Base-by-base conservation (phyloP, 2,329 filamentous ascomycete species). In the Fusarium penzigii region DNA sequence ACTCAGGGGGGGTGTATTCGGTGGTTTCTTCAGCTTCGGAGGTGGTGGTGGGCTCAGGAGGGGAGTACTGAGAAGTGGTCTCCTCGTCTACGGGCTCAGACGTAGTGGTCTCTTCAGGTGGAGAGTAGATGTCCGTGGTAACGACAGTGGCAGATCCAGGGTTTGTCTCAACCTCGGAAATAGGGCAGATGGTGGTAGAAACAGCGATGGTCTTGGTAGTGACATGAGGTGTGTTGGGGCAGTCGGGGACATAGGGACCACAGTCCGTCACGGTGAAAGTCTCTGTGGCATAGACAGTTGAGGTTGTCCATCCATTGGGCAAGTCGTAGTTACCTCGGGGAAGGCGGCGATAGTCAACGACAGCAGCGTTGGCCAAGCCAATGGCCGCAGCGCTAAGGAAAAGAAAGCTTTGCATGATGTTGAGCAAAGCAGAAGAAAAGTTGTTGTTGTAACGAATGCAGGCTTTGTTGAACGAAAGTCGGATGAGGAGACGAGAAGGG, bases 281-380 rank as follows among this genome's bases (percentile, higher is more conserved):
- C 42, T 44, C 17, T 6, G 42, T 44, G 6, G 14, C 42, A 17
- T 44, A 60, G 25, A 61, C 48, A 3, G 57, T 60, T 25, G 57
- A 60, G 9, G 16, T 51, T 14, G 53, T 42, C 17, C n/a, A 46
- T 20, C 34, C 53, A 44, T 38, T 39, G 6, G 55, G 55, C 1
- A 51, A 13, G 36, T 54, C 29, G 17, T 40, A 16, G 32, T 57
- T 48, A 32, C 48, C 36, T n/a, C 46, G 46, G 3, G 57, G 53
- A 17, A 46, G 44, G 6, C 45, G 36, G 53, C 53, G 57, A 20
- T 57, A 41, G 16, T 60, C 44, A 43, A 59, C 54, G 42, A 44
- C 57, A 39, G 57, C 57, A 34, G 58, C 58, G 17, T 60, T 60
- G 25, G 58, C 55, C 17, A 60, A 29, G 58, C 57, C 47, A n/a